Evolutionary conservation across 225 moss, liverwort and hornwort species (phyloP).

Genomic region (Anthoceros angustus): DNA sequence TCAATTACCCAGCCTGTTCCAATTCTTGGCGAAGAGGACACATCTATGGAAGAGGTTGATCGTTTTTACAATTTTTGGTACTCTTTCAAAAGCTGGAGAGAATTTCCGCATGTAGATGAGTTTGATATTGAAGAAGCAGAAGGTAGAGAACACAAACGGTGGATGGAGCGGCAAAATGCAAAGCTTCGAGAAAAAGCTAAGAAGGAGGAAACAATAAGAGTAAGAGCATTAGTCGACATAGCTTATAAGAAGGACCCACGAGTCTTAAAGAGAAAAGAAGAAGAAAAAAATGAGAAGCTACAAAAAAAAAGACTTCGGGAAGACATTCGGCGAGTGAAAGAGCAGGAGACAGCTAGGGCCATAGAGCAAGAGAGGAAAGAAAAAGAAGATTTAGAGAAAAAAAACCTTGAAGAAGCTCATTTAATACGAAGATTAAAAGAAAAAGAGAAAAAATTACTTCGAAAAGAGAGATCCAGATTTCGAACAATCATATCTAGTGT

Average conservation of each 20-base stretch:
- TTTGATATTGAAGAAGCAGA: slow-evolving; percentile 93
- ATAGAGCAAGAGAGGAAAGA: slow-evolving; percentile 55
- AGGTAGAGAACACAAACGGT: slow-evolving; percentile 90
- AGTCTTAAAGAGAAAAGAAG: slow-evolving; percentile 65
- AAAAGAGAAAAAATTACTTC: slow-evolving; percentile 75
- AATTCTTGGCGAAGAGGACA: slow-evolving; percentile 44
- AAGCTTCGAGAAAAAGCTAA: slow-evolving; percentile 92
- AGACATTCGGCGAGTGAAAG: slow-evolving; percentile 66
- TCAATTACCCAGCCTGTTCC: slow-evolving; percentile 72
- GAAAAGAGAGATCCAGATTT: slow-evolving; percentile 75
- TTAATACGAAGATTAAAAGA: slow-evolving; percentile 65
- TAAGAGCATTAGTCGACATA: slow-evolving; percentile 67
- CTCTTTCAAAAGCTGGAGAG: slow-evolving; percentile 90
- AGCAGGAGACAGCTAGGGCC: slow-evolving; percentile 46
- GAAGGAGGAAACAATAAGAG: slow-evolving; percentile 76
- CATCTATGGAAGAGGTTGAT: slow-evolving; percentile 46
- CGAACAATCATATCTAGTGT: slow-evolving; percentile 43
- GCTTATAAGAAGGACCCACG: slow-evolving; percentile 83
- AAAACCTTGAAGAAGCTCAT: slow-evolving; percentile 45
- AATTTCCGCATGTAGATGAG: slow-evolving; percentile 94
- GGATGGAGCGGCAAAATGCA: slow-evolving; percentile 97
- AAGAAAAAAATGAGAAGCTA: slow-evolving; percentile 63
- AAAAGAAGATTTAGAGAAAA: slow-evolving; percentile 56
- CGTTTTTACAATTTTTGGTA: slow-evolving; percentile 91
- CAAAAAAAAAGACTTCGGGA: slow-evolving; percentile 66